phyloP scores from a whole-genome alignment of 192 early-diverging fungal genomes.

The Phlyctochytrium bullatum region DNA sequence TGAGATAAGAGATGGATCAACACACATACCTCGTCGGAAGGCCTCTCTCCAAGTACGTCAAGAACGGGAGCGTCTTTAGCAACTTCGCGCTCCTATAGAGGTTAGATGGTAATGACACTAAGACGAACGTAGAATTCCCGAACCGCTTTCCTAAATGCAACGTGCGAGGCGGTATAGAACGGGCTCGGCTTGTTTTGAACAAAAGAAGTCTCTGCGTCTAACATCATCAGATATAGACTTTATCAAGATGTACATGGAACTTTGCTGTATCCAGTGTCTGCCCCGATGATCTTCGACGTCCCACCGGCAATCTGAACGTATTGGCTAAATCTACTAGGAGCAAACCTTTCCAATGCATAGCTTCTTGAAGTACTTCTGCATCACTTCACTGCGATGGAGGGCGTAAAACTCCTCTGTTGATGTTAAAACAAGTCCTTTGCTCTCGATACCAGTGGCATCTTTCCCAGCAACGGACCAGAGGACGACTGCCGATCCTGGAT shows the following conservation, averaged over 20 bases:
- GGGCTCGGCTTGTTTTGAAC: conserved; percentile 17
- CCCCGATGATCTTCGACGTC: conserved; percentile 31
- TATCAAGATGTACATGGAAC: no score
- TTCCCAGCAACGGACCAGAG: conserved; percentile 62
- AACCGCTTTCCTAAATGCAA: conserved; percentile 38
- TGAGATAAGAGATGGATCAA: no score
- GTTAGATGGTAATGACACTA: no score
- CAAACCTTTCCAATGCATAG: conserved; percentile 33
- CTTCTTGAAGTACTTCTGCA: conserved; percentile 16
- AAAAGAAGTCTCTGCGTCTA: conserved; percentile 1
- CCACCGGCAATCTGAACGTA: conserved; percentile 33
- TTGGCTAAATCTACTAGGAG: no score
- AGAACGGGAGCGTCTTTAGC: conserved; percentile 25
- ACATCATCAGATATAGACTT: no score
- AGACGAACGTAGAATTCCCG: conserved; percentile 36
- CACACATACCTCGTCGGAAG: conserved; percentile 11
- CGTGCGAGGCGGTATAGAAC: conserved; percentile 46
- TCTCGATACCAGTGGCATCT: conserved; percentile 21
- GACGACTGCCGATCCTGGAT: conserved; percentile 26
- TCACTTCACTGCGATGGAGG: conserved; percentile 29
- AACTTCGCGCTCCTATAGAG: conserved; percentile 14
- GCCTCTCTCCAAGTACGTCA: conserved; percentile 32
- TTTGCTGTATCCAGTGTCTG: no score
- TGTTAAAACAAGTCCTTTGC: background rate
- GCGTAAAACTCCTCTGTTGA: conserved; percentile 37